A percentile compares a stretch with the other conserved stretches of the same genome.
Conservation (phyloP, 495 filamentous ascomycete species). For the Hyaloscypha bicolor region DNA sequence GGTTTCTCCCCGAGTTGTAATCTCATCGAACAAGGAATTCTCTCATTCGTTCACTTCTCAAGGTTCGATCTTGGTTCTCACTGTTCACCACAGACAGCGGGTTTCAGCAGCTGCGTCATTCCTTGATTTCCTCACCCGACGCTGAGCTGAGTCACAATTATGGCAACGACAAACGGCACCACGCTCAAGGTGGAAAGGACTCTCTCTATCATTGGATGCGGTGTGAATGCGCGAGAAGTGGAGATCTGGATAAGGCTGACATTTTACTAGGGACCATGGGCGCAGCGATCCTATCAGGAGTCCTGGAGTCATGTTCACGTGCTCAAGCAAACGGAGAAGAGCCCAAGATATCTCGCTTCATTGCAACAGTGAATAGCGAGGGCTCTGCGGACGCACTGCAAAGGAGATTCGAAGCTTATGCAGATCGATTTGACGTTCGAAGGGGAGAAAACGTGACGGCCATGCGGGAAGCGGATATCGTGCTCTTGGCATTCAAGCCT, state of each 20-base stretch:
- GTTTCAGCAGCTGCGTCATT: background rate
- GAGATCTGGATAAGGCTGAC: background rate
- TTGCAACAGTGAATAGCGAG: constrained; percentile 65
- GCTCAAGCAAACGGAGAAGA: constrained; percentile 41
- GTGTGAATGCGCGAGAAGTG: constrained; percentile 40
- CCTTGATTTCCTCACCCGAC: background rate
- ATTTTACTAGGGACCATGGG: constrained; percentile 68
- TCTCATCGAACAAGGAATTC: no score
- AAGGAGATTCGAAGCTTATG: constrained; percentile 9
- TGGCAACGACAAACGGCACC: constrained; percentile 2
- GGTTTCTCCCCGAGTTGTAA: no score
- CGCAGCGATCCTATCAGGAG: constrained; percentile 79
- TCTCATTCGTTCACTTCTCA: no score
- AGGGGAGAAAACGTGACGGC: constrained; percentile 20
- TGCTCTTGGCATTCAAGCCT: constrained; percentile 79
- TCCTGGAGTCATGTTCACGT: constrained; percentile 59
- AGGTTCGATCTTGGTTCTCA: no score
- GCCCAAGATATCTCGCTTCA: constrained; percentile 65
- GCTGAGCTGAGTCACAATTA: background rate
- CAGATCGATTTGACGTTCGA: constrained; percentile 6
- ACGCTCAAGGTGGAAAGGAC: background rate
- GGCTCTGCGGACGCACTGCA: constrained; percentile 48
- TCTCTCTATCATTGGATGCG: constrained; percentile 62
- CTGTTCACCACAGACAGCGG: background rate
- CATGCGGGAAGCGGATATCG: constrained; percentile 26